phyloP scores from a whole-genome alignment of 495 filamentous ascomycete genomes.

The Massariosphaeria phaeospora region DNA sequence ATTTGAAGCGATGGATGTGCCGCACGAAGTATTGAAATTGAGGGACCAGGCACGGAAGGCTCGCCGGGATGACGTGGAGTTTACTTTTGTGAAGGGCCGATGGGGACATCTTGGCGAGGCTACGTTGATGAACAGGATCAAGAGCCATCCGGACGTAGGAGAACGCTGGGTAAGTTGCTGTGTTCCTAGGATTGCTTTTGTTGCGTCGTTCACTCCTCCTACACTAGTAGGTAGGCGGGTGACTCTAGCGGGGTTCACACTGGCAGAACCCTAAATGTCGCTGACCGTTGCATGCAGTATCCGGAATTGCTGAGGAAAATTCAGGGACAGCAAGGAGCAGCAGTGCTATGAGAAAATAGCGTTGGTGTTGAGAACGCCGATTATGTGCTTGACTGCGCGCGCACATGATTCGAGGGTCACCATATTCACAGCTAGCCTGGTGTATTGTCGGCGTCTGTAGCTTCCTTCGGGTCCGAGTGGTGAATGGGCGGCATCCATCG shows the following conservation, averaged over 20 bases:
- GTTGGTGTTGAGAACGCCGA: too few species aligned
- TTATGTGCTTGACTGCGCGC: too few species aligned
- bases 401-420: too few species aligned
- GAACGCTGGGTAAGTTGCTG: conserved; percentile 56
- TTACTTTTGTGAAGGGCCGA: conserved; percentile 65
- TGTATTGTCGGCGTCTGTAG: too few species aligned
- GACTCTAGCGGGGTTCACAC: too few species aligned
- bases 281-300: conserved; percentile 32
- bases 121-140: conserved; percentile 74
- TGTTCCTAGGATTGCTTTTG: background rate
- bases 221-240: too few species aligned
- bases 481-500: too few species aligned
- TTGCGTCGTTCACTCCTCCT: background rate
- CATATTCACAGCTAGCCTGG: too few species aligned
- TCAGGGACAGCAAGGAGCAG: conserved; percentile 34
- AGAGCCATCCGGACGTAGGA: conserved; percentile 86
- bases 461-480: too few species aligned
- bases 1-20: conserved; percentile 72
- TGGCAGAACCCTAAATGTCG: background rate
- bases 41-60: conserved; percentile 49
- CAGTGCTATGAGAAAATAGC: conserved; percentile 5
- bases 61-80: conserved; percentile 67
- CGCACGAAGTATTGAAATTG: conserved; percentile 57
- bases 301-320: conserved; percentile 38
- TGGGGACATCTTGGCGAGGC: conserved; percentile 73